Base-by-base conservation (phyloP, 208 protist species). In the Leptomonas seymouri region DNA sequence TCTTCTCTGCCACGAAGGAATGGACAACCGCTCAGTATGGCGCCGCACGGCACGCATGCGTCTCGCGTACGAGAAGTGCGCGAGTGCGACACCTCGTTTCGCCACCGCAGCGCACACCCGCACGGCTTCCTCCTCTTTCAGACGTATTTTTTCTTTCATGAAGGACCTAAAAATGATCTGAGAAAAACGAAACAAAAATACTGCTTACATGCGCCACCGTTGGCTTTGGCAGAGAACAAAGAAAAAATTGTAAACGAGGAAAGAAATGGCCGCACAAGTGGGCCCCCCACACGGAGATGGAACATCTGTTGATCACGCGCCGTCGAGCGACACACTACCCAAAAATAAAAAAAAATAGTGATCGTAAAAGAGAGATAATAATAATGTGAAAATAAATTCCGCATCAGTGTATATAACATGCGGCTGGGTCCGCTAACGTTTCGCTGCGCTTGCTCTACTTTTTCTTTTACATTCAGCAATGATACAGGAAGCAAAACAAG, bases 201-300 rank as follows among this genome's bases (percentile, higher is more conserved):
- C 58, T 39, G 58, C 27, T 53, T 63, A 15, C n/a, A n/a, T 51
- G 42, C 34, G 20, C 18, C 25, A 48, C n/a, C 53, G 14, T n/a
- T 59, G 27, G 28, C 41, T 44, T 46, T 28, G 36, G 44, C 55
- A 36, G 41, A 46, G 51, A 59, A 69, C 49, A 69, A 48, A 28
- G 36, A 49, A 30, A 44, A 65, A 56, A 70, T 68, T 14, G 46
- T 12, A 30, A 51, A 25, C 7, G 12, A 28, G 62, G 53, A 25
- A 54, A 14, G 9, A 25, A 54, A 54, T 30, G 21, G 9, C 49
- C 49, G 15, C 8, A 4, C 30, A 11, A 27, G 21, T 27, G 3
- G 49, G 15, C 49, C 21, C 25, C n/a, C 3, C 7, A 48, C 12
- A 39, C 34, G 7, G 3, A 48, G 16, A 4, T n/a, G 20, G 20